phyloP scores from a whole-genome alignment of 1,284 basidiomycete species.

The Cutaneotrichosporon mucoides region DNA sequence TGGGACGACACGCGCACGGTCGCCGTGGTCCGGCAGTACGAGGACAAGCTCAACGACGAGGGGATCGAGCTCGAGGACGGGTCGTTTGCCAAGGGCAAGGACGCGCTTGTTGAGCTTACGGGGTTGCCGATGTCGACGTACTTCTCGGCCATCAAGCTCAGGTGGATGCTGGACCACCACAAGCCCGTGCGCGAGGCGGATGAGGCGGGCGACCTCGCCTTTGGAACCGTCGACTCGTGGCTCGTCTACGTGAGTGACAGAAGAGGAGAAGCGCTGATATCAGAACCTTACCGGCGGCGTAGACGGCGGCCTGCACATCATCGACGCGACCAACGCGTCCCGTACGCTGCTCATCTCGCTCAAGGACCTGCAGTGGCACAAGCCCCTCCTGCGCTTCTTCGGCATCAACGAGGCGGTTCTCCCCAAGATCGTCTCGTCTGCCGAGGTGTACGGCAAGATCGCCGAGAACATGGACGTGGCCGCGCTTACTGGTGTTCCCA shows the following conservation, averaged over 20 bases:
- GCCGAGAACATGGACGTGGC: conserved; percentile 58
- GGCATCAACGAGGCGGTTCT: conserved; percentile 71
- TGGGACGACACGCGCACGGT: conserved; percentile 95
- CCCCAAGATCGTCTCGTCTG: conserved; percentile 83
- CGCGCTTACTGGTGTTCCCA: conserved; percentile 71
- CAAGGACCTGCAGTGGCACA: conserved; percentile 75
- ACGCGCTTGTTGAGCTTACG: conserved; percentile 53
- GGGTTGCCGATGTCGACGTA: conserved; percentile 92
- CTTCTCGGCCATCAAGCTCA: conserved; percentile 91
- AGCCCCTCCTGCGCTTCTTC: conserved; percentile 81
- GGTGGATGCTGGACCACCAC: conserved; percentile 93
- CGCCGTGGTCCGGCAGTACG: conserved; percentile 70
- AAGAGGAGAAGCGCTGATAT: not conserved
- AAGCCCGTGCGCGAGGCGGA: conserved; percentile 76
- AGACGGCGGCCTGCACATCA: conserved; percentile 70
- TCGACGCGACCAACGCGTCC: conserved; percentile 95
- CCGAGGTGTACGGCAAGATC: conserved; percentile 84
- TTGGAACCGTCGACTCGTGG: conserved; percentile 97
- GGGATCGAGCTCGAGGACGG: conserved; percentile 64
- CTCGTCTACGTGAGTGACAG: conserved; percentile 48
- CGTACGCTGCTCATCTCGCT: conserved; percentile 90
- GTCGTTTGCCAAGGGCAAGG: conserved; percentile 56
- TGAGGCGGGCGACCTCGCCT: conserved; percentile 73
- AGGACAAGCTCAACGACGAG: conserved; percentile 64
- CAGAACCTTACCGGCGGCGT: conserved; percentile 72